phyloP scores from a whole-genome alignment of 1,284 basidiomycete species.

The Ustilago hordei region DNA sequence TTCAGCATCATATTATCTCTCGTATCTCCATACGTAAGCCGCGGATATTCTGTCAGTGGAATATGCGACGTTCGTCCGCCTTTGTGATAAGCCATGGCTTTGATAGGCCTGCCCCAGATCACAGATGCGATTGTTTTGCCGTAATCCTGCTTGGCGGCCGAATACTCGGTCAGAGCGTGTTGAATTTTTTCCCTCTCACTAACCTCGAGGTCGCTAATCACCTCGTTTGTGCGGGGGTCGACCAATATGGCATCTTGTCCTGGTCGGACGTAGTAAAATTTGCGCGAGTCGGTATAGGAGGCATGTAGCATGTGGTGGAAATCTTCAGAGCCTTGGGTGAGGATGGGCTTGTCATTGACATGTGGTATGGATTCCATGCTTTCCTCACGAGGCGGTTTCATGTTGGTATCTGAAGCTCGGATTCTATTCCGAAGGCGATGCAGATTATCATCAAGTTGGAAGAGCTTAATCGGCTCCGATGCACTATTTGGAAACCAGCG shows the following conservation, averaged over 20 bases:
- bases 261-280: slow-evolving; percentile 10
- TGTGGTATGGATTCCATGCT: not conserved
- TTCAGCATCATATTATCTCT: slow-evolving; percentile 1
- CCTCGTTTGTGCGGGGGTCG: not conserved
- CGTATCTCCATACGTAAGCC: not conserved
- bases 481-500: not conserved
- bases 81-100: not conserved
- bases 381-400: not conserved
- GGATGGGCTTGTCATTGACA: slow-evolving; percentile 4
- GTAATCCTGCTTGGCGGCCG: not conserved
- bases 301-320: slow-evolving; percentile 19
- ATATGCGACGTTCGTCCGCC: not conserved
- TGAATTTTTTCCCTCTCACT: not conserved
- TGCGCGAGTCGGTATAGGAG: too few species aligned
- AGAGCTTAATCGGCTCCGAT: not conserved
- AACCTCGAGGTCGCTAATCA: not conserved
- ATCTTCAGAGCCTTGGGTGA: not conserved
- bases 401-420: not conserved
- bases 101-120: not conserved
- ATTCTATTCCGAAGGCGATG: not conserved
- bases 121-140: slow-evolving; percentile 1
- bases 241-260: not conserved
- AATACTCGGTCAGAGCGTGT: not conserved
- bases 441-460: slow-evolving; percentile 1
- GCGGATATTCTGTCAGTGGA: slow-evolving; percentile 2